Conservation (phyloP, 2,329 filamentous ascomycete species). For the Pseudocercospora crystallina region DNA sequence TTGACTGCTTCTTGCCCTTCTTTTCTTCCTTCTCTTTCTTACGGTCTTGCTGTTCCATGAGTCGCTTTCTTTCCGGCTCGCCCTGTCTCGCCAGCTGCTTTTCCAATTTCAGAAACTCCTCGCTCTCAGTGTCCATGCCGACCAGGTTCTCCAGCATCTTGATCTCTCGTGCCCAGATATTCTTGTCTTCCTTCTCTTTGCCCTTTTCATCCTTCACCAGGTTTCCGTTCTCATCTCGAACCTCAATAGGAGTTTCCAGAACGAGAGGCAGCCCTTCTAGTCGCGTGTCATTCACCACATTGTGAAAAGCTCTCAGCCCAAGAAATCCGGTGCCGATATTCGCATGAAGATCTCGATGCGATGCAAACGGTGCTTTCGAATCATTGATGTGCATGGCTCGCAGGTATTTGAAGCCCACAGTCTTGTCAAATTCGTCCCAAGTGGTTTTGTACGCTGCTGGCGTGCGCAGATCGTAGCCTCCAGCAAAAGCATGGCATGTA, state of each 20-base stretch:
- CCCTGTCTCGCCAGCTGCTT: constrained; percentile 66
- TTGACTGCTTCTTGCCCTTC: constrained; percentile 48
- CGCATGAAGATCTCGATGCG: constrained; percentile 84
- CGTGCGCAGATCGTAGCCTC: constrained; percentile 83
- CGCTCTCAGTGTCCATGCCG: constrained; percentile 74
- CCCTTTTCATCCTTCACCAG: constrained; percentile 40
- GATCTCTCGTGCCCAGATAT: constrained; percentile 89
- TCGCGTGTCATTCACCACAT: constrained; percentile 76
- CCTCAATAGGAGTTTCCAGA: constrained; percentile 91
- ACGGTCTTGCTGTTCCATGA: constrained; percentile 76
- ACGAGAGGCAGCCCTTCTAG: constrained; percentile 85
- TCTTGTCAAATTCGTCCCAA: constrained; percentile 71
- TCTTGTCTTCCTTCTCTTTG: constrained; percentile 69
- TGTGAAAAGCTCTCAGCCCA: constrained; percentile 86
- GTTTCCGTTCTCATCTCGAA: constrained; percentile 63
- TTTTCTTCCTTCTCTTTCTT: constrained; percentile 62
- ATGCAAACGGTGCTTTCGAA: constrained; percentile 83
- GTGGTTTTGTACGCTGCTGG: constrained; percentile 71
- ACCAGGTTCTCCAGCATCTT: constrained; percentile 88
- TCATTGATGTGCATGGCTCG: constrained; percentile 91
- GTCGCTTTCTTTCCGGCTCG: constrained; percentile 67
- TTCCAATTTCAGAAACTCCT: constrained; percentile 69
- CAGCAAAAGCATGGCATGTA: constrained; percentile 94
- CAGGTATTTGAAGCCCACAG: constrained; percentile 77
- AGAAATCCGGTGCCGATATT: constrained; percentile 96